Base-by-base conservation (phyloP, 2,329 filamentous ascomycete genomes). In the Alternaria conjuncta region DNA sequence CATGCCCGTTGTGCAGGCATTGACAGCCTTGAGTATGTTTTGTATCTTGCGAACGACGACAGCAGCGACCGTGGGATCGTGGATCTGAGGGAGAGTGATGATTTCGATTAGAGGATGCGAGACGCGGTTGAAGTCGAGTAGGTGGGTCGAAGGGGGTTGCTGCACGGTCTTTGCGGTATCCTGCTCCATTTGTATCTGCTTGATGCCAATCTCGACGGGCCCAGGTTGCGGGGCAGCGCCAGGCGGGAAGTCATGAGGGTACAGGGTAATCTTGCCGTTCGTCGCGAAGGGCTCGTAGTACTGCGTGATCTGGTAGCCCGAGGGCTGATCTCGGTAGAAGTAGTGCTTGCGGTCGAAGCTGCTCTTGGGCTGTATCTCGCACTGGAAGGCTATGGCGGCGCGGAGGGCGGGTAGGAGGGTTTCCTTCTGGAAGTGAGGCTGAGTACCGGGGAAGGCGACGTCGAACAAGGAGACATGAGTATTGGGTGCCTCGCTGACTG, bases 271-370 rank as follows among this genome's bases (percentile, higher is more conserved):
- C 43, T 84, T 81, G 2, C 96, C 96, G 71, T 93, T 85, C 64
- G 85, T 88, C 5, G 88, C 88, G 69, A 90, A 89, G 0, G 88
- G 88, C 84, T 85, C 84, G 79, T 98, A 97, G 82, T 95, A 98
- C 77, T 99, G 96, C 2, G 96, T 99, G 67, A 99, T 97, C 80
- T 99, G 96, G 80, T 99, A 99, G 0, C 96, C 96, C 0, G 93
- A 88, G 1, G 96, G 96, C 80, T 99, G 96, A 79, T 99, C 96
- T 88, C 96, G 97, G 84, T 97, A 97, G 81, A 99, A 98, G 81
- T 99, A 99, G 80, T 99, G 96, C 79, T 99, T 99, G 67, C 96
- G 87, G 80, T 99, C 96, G 82, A 97, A 99, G 57, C 88, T 88
- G 79, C 94, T 97, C 71, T 88, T 86, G 2, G 82, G 84, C 76